A percentile compares a stretch with the other conserved stretches of the same genome.
Evolutionary conservation across 139 green algal species (phyloP).

Genomic region (Zygnema circumcarinatum): DNA sequence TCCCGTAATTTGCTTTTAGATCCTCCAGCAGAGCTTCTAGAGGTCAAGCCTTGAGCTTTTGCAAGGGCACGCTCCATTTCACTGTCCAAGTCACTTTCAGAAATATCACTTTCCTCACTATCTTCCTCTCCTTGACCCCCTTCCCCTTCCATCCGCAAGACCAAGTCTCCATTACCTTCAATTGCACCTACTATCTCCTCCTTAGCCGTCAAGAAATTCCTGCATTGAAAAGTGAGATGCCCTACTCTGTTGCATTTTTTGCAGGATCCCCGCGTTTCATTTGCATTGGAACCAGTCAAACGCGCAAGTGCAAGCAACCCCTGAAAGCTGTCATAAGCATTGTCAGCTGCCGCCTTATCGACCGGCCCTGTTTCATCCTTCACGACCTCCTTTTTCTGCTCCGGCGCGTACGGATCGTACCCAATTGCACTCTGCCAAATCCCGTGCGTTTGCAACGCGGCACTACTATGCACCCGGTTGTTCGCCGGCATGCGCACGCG

Average conservation of each 20-base stretch:
- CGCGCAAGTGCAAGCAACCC: constrained; percentile 55
- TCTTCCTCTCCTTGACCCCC: not conserved
- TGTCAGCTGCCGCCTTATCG: constrained; percentile 8
- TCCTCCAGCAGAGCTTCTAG: constrained; percentile 8
- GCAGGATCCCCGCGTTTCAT: constrained; percentile 53
- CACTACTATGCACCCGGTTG: constrained; percentile 59
- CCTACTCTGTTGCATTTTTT: constrained; percentile 57
- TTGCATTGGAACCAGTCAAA: constrained; percentile 52
- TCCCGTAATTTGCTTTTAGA: not conserved
- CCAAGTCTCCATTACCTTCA: not conserved
- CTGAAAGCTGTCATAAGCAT: constrained; percentile 59
- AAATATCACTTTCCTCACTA: constrained; percentile 22
- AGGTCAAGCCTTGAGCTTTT: not conserved
- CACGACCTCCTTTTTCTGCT: constrained; percentile 31
- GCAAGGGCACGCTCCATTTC: constrained; percentile 47
- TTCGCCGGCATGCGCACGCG: constrained; percentile 60
- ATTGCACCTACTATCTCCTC: constrained; percentile 12
- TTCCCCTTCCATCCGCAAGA: not conserved
- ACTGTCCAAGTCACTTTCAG: constrained; percentile 45
- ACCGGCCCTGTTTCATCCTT: not conserved
- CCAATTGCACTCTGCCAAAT: constrained; percentile 60
- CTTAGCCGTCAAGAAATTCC: constrained; percentile 61
- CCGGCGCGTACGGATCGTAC: constrained; percentile 60
- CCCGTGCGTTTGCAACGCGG: constrained; percentile 58
- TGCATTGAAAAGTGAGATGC: constrained; percentile 62